Base-by-base conservation (phyloP, 768 basidiomycete genomes). In the Favolaschia claudopus region DNA sequence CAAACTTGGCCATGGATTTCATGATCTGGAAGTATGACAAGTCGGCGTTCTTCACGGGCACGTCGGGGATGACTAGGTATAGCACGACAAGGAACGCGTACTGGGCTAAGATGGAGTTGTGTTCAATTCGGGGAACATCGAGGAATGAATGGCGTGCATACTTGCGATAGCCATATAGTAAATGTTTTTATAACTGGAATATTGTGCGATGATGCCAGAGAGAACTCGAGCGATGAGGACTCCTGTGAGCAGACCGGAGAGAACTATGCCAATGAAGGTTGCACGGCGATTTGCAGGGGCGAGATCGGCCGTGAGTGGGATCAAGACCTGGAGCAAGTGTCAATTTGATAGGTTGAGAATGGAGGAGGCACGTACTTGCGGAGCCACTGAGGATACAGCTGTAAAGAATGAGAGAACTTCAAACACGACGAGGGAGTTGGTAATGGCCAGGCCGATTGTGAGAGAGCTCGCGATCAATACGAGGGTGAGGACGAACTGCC, bases 31-130 rank as follows among this genome's bases (percentile, higher is more conserved):
- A 76, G 70, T 88, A 89, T 5, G 79, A 79, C 54, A 86, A 52
- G 40, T 77, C 74, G 19, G 51, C 57, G 62, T 82, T 82, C 69
- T 84, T 87, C 25, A 81, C 76, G 1, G 86, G 87, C 52, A 82
- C 85, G 68, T 88, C 86, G 7, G 87, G 88, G 5, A 87, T 70
- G 34, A 80, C 60, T 14, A 77, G 67, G 64, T 83, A 89, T 4
- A 81, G 67, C 25, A 83, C 67, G 8, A 73, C 28, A 12, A 82
- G 65, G 22, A 86, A 76, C 9, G 72, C 47, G 60, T 51, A 74
- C 66, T 87, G 87, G 28, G 85, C 66, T 4, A 28, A 14, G 38
- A 31, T 28, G 8, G 39, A 42, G 9, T 27, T 9, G 19, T 19
- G 0, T 22, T 15, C n/a, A n/a, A n/a, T n/a, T n/a, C n/a, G n/a